Evolutionary conservation across 1,284 basidiomycete species (phyloP).

Genomic region (Kwoniella shivajii): DNA sequence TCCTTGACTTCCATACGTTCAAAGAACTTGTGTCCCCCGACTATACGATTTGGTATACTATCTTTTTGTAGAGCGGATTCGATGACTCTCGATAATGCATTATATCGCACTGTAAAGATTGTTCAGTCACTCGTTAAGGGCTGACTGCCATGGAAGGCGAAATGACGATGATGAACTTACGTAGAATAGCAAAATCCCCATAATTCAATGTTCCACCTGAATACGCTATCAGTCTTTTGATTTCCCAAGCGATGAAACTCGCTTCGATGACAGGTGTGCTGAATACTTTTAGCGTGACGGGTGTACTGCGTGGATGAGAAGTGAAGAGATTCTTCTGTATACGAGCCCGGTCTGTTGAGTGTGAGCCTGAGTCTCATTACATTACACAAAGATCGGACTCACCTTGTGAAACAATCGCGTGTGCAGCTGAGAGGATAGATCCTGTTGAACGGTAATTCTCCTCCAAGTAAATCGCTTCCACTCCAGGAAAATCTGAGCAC

Average conservation of each 20-base stretch:
- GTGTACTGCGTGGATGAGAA: constrained; percentile 65
- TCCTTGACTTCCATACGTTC: constrained; percentile 85
- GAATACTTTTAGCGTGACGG: constrained; percentile 58
- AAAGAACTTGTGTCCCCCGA: constrained; percentile 85
- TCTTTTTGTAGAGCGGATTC: constrained; percentile 77
- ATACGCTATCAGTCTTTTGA: constrained; percentile 73
- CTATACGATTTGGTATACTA: constrained; percentile 73
- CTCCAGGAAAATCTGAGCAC: constrained; percentile 65
- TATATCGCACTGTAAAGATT: constrained; percentile 68
- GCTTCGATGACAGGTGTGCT: constrained; percentile 60
- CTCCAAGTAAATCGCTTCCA: constrained; percentile 73
- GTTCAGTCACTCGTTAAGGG: no score
- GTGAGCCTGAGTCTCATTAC: not conserved
- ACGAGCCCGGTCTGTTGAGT: constrained; percentile 56
- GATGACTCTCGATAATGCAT: constrained; percentile 75
- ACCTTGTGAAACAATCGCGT: constrained; percentile 83
- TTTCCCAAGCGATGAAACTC: constrained; percentile 73
- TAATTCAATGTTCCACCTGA: constrained; percentile 72
- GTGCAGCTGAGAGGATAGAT: constrained; percentile 71
- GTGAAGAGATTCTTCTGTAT: constrained; percentile 77
- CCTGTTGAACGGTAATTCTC: constrained; percentile 87
- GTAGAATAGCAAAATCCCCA: constrained; percentile 76
- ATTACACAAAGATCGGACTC: constrained; percentile 7
- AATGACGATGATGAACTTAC: constrained; percentile 57
- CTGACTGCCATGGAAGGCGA: not conserved